These are phyloP conservation scores for Dothiorella sarmentorum DNA, from an alignment of 2,329 filamentous ascomycete species.

Conservation along the genomic window DNA sequence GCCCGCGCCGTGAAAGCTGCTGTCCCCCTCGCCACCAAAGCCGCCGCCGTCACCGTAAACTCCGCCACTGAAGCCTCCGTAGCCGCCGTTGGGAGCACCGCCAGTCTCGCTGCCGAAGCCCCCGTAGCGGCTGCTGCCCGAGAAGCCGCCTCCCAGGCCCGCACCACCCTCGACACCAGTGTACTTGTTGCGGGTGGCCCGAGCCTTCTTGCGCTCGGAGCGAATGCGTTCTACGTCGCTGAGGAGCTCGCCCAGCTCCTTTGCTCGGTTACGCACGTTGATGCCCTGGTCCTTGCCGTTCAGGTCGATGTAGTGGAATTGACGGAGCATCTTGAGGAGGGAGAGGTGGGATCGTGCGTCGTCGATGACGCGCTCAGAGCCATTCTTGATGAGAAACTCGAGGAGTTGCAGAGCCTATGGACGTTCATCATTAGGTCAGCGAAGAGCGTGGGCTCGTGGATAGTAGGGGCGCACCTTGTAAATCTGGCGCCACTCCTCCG, in stretches of 20 bases:
- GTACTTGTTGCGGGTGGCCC: constrained; percentile 89
- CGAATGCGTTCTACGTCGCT: constrained; percentile 85
- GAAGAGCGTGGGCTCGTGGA: background rate
- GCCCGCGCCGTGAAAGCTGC: constrained; percentile 59
- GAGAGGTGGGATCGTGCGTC: constrained; percentile 94
- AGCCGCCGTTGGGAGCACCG: constrained; percentile 43
- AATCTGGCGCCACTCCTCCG: constrained; percentile 98
- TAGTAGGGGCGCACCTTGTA: constrained; percentile 67
- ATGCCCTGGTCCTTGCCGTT: constrained; percentile 98
- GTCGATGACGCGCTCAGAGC: constrained; percentile 94
- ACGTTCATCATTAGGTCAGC: constrained; percentile 24
- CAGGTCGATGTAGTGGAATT: constrained; percentile 93
- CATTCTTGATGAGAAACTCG: constrained; percentile 96
- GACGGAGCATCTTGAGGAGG: constrained; percentile 93
- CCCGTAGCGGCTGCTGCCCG: constrained; percentile 66
- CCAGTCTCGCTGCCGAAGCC: constrained; percentile 78
- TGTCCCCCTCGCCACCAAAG: constrained; percentile 69
- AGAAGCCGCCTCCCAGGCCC: constrained; percentile 54
- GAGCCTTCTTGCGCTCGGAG: constrained; percentile 77
- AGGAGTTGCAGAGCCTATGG: constrained; percentile 80
- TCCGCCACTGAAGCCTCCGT: constrained; percentile 65
- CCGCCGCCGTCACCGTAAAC: constrained; percentile 97
- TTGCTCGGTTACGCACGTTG: constrained; percentile 94
- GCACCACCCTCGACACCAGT: constrained; percentile 85
- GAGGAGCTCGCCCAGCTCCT: constrained; percentile 91